These are phyloP conservation scores for Chaetoceros muelleri DNA, from an alignment of 108 stramenopile species.

Conservation along the genomic window DNA sequence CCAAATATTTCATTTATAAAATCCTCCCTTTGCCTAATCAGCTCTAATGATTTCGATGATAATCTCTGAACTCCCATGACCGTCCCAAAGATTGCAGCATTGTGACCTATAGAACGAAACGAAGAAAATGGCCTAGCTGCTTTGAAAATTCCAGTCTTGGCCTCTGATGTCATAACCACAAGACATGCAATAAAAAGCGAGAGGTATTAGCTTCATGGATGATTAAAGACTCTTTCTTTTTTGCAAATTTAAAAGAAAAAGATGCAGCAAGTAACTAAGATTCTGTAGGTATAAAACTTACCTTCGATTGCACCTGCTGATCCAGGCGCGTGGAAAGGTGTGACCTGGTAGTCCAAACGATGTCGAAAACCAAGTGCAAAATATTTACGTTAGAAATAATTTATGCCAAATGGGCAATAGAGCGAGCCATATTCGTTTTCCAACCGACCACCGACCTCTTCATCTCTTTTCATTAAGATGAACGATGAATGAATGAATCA, in stretches of 20 bases:
- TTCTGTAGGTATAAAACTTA: background rate
- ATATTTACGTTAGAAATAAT: too few species aligned
- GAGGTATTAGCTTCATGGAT: too few species aligned
- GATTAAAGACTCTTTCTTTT: too few species aligned
- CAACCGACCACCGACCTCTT: too few species aligned
- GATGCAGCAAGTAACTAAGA: background rate
- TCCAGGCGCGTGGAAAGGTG: constrained; percentile 13
- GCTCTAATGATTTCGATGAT: constrained; percentile 24
- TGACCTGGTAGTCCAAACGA: constrained; percentile 4
- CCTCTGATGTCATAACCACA: constrained; percentile 9
- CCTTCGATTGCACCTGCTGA: constrained; percentile 9
- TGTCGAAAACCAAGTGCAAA: too few species aligned
- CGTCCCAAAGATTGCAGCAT: constrained; percentile 32
- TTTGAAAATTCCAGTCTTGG: constrained; percentile 20
- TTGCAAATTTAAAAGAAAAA: background rate
- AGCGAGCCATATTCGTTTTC: too few species aligned
- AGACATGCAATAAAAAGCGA: background rate
- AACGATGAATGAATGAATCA: background rate
- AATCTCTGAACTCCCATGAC: constrained; percentile 26
- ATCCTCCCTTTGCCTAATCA: constrained; percentile 19
- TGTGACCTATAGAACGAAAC: constrained; percentile 17
- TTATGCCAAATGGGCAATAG: too few species aligned
- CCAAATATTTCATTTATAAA: constrained; percentile 30
- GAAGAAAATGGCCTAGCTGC: constrained; percentile 24
- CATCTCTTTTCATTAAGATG: too few species aligned